Conservation (phyloP, 441 rosid species). For the Brassica balearica region DNA sequence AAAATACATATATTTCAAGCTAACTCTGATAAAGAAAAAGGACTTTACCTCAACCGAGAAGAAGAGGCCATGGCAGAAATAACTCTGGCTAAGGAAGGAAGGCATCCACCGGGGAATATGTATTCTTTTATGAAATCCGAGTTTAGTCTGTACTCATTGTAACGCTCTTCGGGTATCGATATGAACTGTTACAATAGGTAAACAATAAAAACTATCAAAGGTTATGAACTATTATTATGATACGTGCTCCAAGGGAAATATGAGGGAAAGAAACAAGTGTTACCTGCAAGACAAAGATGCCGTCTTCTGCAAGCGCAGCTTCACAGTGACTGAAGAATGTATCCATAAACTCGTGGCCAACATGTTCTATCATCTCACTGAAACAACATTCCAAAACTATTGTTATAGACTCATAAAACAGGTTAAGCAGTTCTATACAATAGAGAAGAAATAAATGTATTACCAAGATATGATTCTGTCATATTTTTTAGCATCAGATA, state of each 20-base stretch:
- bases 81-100: conserved; percentile 84
- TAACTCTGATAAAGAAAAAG: not conserved
- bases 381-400: conserved; percentile 13
- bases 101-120: conserved; percentile 87
- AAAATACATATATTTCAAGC: not conserved
- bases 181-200: conserved; percentile 52
- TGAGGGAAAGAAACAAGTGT: conserved; percentile 45
- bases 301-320: conserved; percentile 65
- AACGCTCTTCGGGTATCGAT: conserved; percentile 87
- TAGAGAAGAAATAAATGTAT: not conserved
- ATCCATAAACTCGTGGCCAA: conserved; percentile 86
- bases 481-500: conserved; percentile 54
- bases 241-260: not conserved
- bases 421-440: not conserved
- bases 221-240: not conserved
- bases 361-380: conserved; percentile 89
- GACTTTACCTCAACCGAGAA: conserved; percentile 73
- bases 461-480: conserved; percentile 83
- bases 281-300: conserved; percentile 77
- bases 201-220: not conserved
- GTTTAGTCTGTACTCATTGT: conserved; percentile 73
- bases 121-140: conserved; percentile 90
- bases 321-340: conserved; percentile 73
- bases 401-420: not conserved
- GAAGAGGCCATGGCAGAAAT: conserved; percentile 77